Evolutionary conservation across 768 basidiomycete genomes (phyloP).

Genomic region (Phanerochaete sordida): DNA sequence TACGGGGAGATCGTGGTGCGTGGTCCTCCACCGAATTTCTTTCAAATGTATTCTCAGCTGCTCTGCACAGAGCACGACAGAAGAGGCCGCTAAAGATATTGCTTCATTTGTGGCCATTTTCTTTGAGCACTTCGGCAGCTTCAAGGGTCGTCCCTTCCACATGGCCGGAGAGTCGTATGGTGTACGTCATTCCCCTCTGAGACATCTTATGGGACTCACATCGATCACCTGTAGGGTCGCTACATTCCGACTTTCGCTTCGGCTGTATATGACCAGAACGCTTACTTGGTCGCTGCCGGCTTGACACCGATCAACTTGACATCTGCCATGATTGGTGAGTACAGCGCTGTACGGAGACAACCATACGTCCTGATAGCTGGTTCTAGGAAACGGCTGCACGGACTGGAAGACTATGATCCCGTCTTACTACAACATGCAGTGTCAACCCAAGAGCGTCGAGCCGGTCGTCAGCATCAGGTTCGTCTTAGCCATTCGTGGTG

Average conservation of each 20-base stretch:
- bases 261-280: conserved; percentile 45
- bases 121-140: conserved; percentile 65
- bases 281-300: conserved; percentile 35
- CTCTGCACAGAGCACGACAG: conserved; percentile 43
- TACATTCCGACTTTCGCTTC: conserved; percentile 49
- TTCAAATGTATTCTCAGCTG: background rate
- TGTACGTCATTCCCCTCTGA: conserved; percentile 27
- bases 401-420: conserved; percentile 33
- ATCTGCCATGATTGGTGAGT: conserved; percentile 44
- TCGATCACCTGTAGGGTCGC: conserved; percentile 32
- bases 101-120: conserved; percentile 67
- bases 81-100: conserved; percentile 64
- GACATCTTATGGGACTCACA: background rate
- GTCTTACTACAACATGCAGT: conserved; percentile 49
- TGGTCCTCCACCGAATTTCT: conserved; percentile 28
- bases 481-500: background rate
- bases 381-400: conserved; percentile 39
- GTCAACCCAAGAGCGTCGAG: conserved; percentile 43
- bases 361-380: background rate
- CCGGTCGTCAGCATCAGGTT: conserved; percentile 46
- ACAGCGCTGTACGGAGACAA: background rate
- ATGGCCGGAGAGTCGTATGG: conserved; percentile 46
- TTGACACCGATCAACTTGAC: conserved; percentile 43
- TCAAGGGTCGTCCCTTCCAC: conserved; percentile 52
- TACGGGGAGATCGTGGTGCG: conserved; percentile 53